Conservation (phyloP, 148 eudicot genomes). For the Salicornia ramosissima region DNA sequence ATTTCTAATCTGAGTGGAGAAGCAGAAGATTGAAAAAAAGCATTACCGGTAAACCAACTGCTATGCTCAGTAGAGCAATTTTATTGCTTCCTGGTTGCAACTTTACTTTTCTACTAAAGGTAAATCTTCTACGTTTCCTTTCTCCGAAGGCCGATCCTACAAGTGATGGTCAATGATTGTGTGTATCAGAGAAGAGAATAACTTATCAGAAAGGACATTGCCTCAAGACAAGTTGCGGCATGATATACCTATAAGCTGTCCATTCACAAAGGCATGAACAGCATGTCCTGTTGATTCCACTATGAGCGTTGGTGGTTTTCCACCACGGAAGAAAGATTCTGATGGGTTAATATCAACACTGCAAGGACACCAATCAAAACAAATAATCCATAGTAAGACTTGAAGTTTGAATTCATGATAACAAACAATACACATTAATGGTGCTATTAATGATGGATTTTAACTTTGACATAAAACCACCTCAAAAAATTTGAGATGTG, state of each 20-base stretch:
- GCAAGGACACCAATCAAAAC: constrained; percentile 15
- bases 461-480: too few relatives aligned
- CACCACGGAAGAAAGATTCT: constrained; percentile 68
- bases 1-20: neutral
- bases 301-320: constrained; percentile 65
- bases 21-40: constrained; percentile 2
- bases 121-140: constrained; percentile 53
- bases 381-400: neutral
- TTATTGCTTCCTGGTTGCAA: constrained; percentile 60
- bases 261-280: constrained; percentile 81
- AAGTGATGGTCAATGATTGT: constrained; percentile 8
- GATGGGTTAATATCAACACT: constrained; percentile 71
- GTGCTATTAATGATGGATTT: too few relatives aligned
- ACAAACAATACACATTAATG: too few relatives aligned
- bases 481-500: too few relatives aligned
- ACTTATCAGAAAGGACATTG: neutral
- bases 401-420: neutral
- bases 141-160: constrained; percentile 78
- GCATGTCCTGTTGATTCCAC: constrained; percentile 82
- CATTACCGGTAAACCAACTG: constrained; percentile 86
- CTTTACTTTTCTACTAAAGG: constrained; percentile 48
- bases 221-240: neutral
- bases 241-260: constrained; percentile 63
- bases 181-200: constrained; percentile 19
- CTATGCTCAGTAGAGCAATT: constrained; percentile 75